Percentiles rank a stretch among this genome's conserved stretches.
Conservation (phyloP, 176 grass and related monocot species). For the Eleusine coracana region DNA sequence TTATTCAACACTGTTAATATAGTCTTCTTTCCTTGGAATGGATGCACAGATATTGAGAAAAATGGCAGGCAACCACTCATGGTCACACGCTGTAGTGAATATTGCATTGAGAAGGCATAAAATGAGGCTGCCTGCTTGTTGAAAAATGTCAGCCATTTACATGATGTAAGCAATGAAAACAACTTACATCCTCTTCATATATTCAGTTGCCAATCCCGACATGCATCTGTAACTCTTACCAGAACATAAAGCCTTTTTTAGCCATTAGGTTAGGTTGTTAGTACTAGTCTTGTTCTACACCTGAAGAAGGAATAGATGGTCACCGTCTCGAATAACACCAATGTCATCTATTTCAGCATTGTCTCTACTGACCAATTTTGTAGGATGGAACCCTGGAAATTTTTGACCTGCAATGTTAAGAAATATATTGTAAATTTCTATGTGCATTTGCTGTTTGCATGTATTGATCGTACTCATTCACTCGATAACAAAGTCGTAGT, state of each 20-base stretch:
- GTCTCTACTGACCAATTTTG: conserved; percentile 71
- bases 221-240: conserved; percentile 19
- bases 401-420: conserved; percentile 64
- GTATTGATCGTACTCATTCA: conserved; percentile 1
- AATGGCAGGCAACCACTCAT: neutral
- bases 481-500: neutral
- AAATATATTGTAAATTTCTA: conserved; percentile 6
- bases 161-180: conserved; percentile 34
- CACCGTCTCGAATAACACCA: conserved; percentile 76
- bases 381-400: conserved; percentile 64
- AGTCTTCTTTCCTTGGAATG: conserved; percentile 14
- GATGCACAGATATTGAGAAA: neutral
- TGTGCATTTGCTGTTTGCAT: neutral
- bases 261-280: conserved; percentile 32
- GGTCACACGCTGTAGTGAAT: conserved; percentile 27
- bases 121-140: conserved; percentile 11
- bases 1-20: neutral
- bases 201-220: neutral
- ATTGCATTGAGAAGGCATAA: neutral
- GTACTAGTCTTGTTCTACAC: conserved; percentile 31
- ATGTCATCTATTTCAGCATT: conserved; percentile 93
- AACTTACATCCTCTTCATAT: conserved; percentile 32
- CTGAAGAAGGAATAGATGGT: conserved; percentile 78
- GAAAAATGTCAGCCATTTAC: conserved; percentile 27
- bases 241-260: conserved; percentile 3